phyloP scores from a whole-genome alignment of 1,139 yeast genomes.

The Pneumocystis carinii region DNA sequence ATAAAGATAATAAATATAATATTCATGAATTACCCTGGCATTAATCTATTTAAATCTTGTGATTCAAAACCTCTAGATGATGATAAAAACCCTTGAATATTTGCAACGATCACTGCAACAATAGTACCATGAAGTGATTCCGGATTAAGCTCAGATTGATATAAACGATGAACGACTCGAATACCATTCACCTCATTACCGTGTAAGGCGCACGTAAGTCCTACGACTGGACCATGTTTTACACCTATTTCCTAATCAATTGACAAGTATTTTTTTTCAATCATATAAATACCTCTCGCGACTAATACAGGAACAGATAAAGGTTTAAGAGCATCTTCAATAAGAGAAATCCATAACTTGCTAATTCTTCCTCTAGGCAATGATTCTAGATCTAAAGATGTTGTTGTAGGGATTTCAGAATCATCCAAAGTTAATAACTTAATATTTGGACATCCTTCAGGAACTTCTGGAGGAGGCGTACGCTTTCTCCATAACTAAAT shows the following conservation, averaged over 20 bases:
- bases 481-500: not conserved
- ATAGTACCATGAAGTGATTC: slow-evolving; percentile 1
- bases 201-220: slow-evolving; percentile 1
- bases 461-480: not conserved
- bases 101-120: not conserved
- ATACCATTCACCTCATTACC: slow-evolving; percentile 2
- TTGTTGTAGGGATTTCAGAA: not conserved
- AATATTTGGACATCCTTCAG: not conserved
- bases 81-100: slow-evolving; percentile 1
- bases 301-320: slow-evolving; percentile 1
- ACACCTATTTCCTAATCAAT: not conserved
- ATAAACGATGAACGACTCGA: slow-evolving; percentile 2
- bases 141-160: not conserved
- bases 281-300: not conserved
- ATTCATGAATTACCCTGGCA: slow-evolving; percentile 1
- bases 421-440: not conserved
- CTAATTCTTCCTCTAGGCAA: slow-evolving; percentile 1
- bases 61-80: not conserved
- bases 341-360: slow-evolving; percentile 1
- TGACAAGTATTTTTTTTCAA: not conserved
- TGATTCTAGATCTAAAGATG: not conserved
- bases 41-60: slow-evolving; percentile 1
- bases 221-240: slow-evolving; percentile 1
- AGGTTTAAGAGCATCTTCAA: slow-evolving; percentile 2
- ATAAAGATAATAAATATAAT: not conserved